phyloP scores from a whole-genome alignment of 192 early-diverging fungal species.

The Gonapodya prolifera region DNA sequence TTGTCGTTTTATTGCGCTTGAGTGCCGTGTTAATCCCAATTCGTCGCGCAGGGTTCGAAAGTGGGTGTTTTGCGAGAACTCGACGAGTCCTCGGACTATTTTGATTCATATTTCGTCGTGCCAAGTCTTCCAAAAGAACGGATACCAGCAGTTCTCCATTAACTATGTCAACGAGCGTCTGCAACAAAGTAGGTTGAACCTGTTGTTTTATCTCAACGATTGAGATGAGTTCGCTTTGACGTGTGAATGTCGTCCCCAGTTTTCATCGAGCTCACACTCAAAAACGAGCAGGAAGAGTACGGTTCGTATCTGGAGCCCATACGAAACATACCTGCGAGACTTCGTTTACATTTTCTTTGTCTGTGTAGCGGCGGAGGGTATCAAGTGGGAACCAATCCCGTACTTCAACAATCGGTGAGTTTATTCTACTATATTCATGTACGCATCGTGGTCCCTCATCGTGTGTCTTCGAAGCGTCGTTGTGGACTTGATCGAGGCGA shows the following conservation, averaged over 20 bases:
- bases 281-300: constrained; percentile 98
- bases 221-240: constrained; percentile 61
- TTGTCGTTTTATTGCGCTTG: too few relatives aligned
- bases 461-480: too few relatives aligned
- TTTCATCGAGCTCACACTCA: constrained; percentile 96
- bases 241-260: constrained; percentile 88
- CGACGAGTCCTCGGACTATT: too few relatives aligned
- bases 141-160: constrained; percentile 98
- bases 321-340: neutral
- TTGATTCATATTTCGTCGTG: neutral
- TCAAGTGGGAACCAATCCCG: constrained; percentile 97
- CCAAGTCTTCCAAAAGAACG: constrained; percentile 78
- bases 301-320: constrained; percentile 5
- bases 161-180: constrained; percentile 6
- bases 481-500: constrained; percentile 96
- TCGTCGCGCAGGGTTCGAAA: neutral
- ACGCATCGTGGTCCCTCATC: too few relatives aligned
- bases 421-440: too few relatives aligned
- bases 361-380: constrained; percentile 58
- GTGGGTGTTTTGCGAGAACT: neutral
- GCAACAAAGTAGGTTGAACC: neutral
- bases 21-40: neutral
- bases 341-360: neutral
- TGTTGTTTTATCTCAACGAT: neutral
- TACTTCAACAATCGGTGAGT: constrained; percentile 80